These are phyloP conservation scores for Wallacemonas sp. DNA, from an alignment of 208 protist species.

Conservation along the genomic window DNA sequence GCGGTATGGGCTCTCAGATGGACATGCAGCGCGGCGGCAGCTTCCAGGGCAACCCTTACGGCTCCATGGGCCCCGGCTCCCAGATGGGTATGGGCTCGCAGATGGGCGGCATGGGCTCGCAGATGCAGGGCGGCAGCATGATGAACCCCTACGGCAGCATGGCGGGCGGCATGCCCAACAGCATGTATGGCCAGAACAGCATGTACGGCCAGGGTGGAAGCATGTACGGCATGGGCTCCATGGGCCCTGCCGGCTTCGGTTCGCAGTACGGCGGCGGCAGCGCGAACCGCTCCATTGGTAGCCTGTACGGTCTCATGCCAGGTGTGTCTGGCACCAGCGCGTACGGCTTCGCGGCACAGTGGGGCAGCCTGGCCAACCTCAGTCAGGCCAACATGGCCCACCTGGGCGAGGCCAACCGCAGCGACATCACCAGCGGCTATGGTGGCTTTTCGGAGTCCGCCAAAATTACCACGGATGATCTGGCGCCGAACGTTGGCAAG, in stretches of 20 bases:
- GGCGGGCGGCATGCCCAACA: slow-evolving; percentile 4
- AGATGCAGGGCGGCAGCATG: slow-evolving; percentile 8
- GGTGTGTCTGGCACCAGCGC: slow-evolving; percentile 29
- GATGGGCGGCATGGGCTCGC: slow-evolving; percentile 5
- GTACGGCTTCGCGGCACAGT: slow-evolving; percentile 55
- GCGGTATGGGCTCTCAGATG: slow-evolving; percentile 14
- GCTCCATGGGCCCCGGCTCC: slow-evolving; percentile 14
- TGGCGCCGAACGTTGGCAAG: slow-evolving; percentile 60
- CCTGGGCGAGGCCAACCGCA: slow-evolving; percentile 31
- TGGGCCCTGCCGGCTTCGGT: slow-evolving; percentile 18
- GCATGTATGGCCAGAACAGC: slow-evolving; percentile 21
- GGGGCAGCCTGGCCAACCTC: slow-evolving; percentile 64
- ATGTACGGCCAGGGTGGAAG: slow-evolving; percentile 14
- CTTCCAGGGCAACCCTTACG: neutral
- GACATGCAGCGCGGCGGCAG: slow-evolving; percentile 9
- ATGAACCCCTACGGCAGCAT: slow-evolving; percentile 21
- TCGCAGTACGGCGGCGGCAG: slow-evolving; percentile 43
- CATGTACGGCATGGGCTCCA: slow-evolving; percentile 35
- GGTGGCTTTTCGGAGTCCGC: slow-evolving; percentile 41
- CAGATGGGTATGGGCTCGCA: slow-evolving; percentile 20
- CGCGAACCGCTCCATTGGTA: slow-evolving; percentile 25
- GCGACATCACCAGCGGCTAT: slow-evolving; percentile 30
- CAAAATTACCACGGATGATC: slow-evolving; percentile 27
- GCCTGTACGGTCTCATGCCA: slow-evolving; percentile 20
- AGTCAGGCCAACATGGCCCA: slow-evolving; percentile 17